A percentile compares a stretch with the other conserved stretches of the same genome.
These are phyloP conservation scores for Syzygium grande DNA, from an alignment of 345 rosid species.

Conservation along the genomic window DNA sequence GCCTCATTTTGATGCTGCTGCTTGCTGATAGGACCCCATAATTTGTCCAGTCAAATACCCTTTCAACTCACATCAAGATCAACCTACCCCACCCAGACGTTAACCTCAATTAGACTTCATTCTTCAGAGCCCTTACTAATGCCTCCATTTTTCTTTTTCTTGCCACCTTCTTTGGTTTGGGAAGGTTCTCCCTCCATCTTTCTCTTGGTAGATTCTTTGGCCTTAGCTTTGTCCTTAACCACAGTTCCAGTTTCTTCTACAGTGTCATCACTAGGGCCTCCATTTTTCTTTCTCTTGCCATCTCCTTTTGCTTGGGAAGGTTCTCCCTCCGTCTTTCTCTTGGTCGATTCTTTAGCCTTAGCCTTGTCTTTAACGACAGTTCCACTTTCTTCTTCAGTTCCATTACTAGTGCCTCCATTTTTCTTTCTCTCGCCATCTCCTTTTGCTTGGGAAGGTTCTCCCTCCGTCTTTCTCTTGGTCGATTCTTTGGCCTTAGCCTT, in stretches of 20 bases:
- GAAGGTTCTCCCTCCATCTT: slow-evolving; percentile 14
- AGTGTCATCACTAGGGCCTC: background rate
- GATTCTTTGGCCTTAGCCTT: slow-evolving; percentile 44
- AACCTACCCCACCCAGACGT: background rate
- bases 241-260: background rate
- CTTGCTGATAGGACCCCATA: background rate
- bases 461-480: slow-evolving; percentile 32
- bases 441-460: slow-evolving; percentile 1
- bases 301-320: background rate
- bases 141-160: background rate
- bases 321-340: slow-evolving; percentile 25
- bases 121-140: background rate
- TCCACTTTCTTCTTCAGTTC: background rate
- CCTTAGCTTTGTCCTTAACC: slow-evolving; percentile 31
- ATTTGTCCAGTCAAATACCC: background rate
- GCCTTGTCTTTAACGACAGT: slow-evolving; percentile 20
- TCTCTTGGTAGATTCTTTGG: slow-evolving; percentile 42
- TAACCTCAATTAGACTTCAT: background rate
- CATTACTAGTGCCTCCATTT: background rate
- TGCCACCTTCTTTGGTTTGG: slow-evolving; percentile 5
- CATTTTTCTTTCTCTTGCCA: background rate
- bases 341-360: slow-evolving; percentile 38
- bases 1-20: background rate
- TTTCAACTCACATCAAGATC: background rate
- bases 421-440: background rate